Evolutionary conservation across 805 yeast genomes (phyloP).

Genomic region (Wickerhamiella allomyrinae): DNA sequence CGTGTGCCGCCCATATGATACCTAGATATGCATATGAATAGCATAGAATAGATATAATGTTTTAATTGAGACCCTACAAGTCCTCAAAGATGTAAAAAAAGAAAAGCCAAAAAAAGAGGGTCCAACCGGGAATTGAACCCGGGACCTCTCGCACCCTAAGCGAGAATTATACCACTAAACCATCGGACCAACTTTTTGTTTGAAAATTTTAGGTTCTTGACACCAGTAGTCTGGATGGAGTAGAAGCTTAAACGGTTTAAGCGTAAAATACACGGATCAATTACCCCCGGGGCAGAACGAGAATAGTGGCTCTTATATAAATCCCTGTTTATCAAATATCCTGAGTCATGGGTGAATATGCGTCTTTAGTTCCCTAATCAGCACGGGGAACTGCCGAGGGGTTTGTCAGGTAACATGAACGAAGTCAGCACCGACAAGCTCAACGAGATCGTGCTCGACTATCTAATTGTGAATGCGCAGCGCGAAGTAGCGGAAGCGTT

Average conservation of each 20-base stretch:
- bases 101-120: constrained; percentile 2
- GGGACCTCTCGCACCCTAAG: constrained; percentile 11
- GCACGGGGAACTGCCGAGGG: too few relatives aligned
- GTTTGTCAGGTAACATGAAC: background rate
- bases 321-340: too few relatives aligned
- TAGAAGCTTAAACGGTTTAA: too few relatives aligned
- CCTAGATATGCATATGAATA: too few relatives aligned
- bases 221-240: too few relatives aligned
- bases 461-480: constrained; percentile 8
- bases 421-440: background rate
- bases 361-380: too few relatives aligned
- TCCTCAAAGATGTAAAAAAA: background rate
- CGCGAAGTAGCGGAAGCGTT: constrained; percentile 8
- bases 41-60: too few relatives aligned
- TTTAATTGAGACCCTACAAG: too few relatives aligned
- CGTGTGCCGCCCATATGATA: constrained; percentile 6
- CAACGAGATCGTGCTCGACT: background rate
- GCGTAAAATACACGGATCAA: too few relatives aligned
- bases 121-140: constrained; percentile 12
- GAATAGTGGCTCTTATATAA: too few relatives aligned
- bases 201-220: background rate
- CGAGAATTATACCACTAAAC: constrained; percentile 10
- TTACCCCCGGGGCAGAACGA: too few relatives aligned
- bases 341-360: too few relatives aligned
- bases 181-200: constrained; percentile 3